Evolutionary conservation across 495 filamentous ascomycete genomes (phyloP), one percentile per base, ranked within the genome.

Genomic region (Xylaria curta): DNA sequence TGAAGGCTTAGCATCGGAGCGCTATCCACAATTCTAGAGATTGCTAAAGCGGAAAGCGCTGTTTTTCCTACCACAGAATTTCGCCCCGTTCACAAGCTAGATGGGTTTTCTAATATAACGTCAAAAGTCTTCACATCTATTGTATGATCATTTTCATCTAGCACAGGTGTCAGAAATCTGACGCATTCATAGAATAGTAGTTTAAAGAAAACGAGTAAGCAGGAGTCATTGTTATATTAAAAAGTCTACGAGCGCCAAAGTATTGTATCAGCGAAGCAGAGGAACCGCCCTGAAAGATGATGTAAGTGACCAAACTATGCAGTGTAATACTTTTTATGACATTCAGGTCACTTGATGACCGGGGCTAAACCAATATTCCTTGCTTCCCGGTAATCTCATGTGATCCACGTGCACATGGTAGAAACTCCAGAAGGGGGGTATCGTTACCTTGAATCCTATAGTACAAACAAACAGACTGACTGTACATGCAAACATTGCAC

Each of bases 381-480:
- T 56, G 24, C 26, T 33, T 64, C 15, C 17, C 13, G 24, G 21
- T 31, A 66, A 66, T 66, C 46, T 53, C 31, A 66, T 21, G 44
- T 42, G 21, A 64, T 28, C 38, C 38, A 36, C 44, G 24, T 17
- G 24, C 26, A 31, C 26, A 51, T 7, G 19, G 26, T 21, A 28
- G 19, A 15, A 66, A 12, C 42, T 65, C 42, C 31, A 64, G 28
- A 33, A 47, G n/a, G 12, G 66, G 66, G 66, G 53, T 59, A 68
- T 68, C 66, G 33, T 58, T 26, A 68, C 53, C 66, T 60, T 3
- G 10, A 40, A 42, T 68, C 33, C 53, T 59, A 59, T 59, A 59
- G 24, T 68, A 68, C 66, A 68, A 44, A 28, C 53, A 59, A 68
- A 19, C n/a, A 33, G 31, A 56, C 21, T 54, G 38, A 13, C 38